Evolutionary conservation across 352 stramenopile genomes (phyloP), one percentile per base, ranked within the genome.

Genomic region (Phytophthora fragariae): DNA sequence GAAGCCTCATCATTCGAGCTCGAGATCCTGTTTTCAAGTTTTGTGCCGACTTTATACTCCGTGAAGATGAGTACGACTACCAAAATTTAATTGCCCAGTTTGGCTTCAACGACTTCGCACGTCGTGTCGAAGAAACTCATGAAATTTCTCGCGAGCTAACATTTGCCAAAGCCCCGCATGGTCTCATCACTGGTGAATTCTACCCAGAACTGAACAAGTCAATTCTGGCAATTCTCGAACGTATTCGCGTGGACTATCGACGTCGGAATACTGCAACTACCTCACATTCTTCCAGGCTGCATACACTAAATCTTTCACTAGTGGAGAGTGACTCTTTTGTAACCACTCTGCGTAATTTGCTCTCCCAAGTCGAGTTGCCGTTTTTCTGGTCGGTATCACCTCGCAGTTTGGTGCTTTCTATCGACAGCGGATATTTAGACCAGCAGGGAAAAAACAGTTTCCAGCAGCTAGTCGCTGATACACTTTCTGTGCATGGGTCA

Each of bases 331-430:
- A 82, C 0, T 21, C 55, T 2, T 93, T 93, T 46, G 50, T 93
- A 1, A 31, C 77, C 0, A 82, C 79, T 2, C 65, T 95, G 5
- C 75, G 86, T 27, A 76, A 62, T 15, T 69, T 87, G 35, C 64
- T 95, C 2, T 70, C 64, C 0, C 68, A 80, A 9, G 68, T 85
- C 0, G 68, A 76, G 4, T 27, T 90, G 14, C 88, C 86, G 27
- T 92, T 93, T 65, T 95, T 93, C 41, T 93, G 83, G 80, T 84
- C 71, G 0, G 73, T 95, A 2, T 87, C 85, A 8, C 60, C 72
- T 17, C 79, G 75, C 6, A 75, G 62, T 5, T 79, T 94, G 14
- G 81, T 85, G 17, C 83, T 94, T 10, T 82, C 85, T 2, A 88
- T 94, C 46, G 85, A 92, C 35, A 74, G 75, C 0, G 84, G 86